These are phyloP conservation scores for Penicillium dipodomyicola DNA, from an alignment of 495 filamentous ascomycete genomes.

Conservation along the genomic window DNA sequence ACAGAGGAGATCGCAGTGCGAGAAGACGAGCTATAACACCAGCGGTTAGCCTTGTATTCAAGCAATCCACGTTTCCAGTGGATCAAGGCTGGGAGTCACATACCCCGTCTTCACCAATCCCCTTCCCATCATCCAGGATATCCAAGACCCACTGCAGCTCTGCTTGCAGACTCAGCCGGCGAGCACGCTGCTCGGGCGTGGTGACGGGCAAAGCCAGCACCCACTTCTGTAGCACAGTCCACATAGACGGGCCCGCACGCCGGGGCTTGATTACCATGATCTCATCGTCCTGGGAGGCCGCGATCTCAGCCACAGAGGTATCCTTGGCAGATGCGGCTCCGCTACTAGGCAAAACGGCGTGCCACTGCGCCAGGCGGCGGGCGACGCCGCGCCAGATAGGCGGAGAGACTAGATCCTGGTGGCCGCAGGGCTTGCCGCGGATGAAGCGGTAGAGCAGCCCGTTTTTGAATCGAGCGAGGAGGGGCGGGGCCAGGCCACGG, in stretches of 20 bases:
- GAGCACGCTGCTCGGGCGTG: slow-evolving; percentile 61
- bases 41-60: slow-evolving; percentile 7
- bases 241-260: slow-evolving; percentile 73
- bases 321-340: slow-evolving; percentile 13
- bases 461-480: slow-evolving; percentile 93
- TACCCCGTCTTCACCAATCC: slow-evolving; percentile 71
- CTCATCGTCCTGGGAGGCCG: slow-evolving; percentile 22
- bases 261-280: slow-evolving; percentile 58
- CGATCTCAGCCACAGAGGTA: slow-evolving; percentile 27
- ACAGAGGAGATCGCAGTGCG: slow-evolving; percentile 90
- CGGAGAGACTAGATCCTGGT: slow-evolving; percentile 70
- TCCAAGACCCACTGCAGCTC: slow-evolving; percentile 69
- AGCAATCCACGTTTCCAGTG: neutral
- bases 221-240: slow-evolving; percentile 96
- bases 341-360: slow-evolving; percentile 62
- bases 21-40: slow-evolving; percentile 72
- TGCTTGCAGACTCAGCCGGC: slow-evolving; percentile 64
- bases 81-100: slow-evolving; percentile 30
- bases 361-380: slow-evolving; percentile 83
- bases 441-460: slow-evolving; percentile 94
- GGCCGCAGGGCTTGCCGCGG: slow-evolving; percentile 70
- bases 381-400: slow-evolving; percentile 81
- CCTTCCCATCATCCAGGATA: slow-evolving; percentile 69
- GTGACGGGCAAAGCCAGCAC: slow-evolving; percentile 75
- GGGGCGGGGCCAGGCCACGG: slow-evolving; percentile 74